Base-by-base conservation (phyloP, 1,284 basidiomycete genomes). In the Trichosporon inkin region DNA sequence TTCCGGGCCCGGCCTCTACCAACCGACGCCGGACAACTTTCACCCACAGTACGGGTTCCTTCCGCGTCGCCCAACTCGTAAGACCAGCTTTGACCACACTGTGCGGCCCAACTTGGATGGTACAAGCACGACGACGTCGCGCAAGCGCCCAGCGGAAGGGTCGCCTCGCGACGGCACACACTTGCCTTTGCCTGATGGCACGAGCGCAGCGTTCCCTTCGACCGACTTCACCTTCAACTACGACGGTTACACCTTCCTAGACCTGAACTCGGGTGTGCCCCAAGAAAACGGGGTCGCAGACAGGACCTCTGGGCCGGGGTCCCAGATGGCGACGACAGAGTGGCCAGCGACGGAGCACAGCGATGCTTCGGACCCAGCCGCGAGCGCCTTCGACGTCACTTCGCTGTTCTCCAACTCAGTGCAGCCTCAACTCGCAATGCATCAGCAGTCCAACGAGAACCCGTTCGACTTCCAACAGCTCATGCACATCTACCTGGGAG, bases 21-120 rank as follows among this genome's bases (percentile, higher is more conserved):
- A 61, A 13, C 68, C 76, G 35, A 71, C 69, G 8, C 71, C 74
- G 53, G 77, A 78, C 62, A 79, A 79, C 64, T 76, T 67, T 60
- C 74, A 79, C 53, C 77, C 77, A 10, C 70, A 78, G 57, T 79
- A 77, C 61, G 80, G 84, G 6, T 91, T 90, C 77, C 86, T 90
- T 54, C 76, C 76, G 19, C 84, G 86, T 62, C 86, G 88, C 71
- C 44, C 44, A 13, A 88, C 92, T 60, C 85, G 92, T 64, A 92
- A 94, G 81, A 91, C 91, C 47, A 91, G 89, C 76, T 93, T 92
- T 73, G 91, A 94, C 78, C 91, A 92, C 76, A 92, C 90, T 0
- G 85, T 92, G 32, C 82, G 66, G 16, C 56, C 60, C 1, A 58
- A 58, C 7, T 62, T 67, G n/a, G 65, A 64, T 7, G 59, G 57